A percentile compares a stretch with the other conserved stretches of the same genome.
phyloP scores from a whole-genome alignment of 2,329 filamentous ascomycete species.

The Apiospora koreana region DNA sequence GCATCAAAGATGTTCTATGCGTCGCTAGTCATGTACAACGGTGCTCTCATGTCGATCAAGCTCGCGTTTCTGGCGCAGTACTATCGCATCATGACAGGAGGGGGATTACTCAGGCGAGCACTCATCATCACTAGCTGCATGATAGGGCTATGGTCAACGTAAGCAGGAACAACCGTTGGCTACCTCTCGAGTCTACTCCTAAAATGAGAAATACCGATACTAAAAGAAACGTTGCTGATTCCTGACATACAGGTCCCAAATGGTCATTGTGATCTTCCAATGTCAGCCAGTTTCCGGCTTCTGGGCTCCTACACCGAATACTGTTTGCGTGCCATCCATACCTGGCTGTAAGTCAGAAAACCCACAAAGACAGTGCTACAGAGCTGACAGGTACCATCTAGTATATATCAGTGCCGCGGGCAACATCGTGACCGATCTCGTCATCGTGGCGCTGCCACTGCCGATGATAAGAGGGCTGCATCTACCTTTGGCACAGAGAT shows the following conservation, averaged over 20 bases:
- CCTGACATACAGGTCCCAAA: conserved; percentile 24
- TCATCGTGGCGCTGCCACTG: conserved; percentile 38
- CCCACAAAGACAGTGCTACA: neutral
- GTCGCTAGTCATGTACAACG: conserved; percentile 39
- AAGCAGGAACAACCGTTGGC: neutral
- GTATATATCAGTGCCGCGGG: conserved; percentile 35
- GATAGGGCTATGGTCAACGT: conserved; percentile 24
- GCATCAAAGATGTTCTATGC: conserved; percentile 37
- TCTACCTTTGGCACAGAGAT: conserved; percentile 34
- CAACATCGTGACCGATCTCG: conserved; percentile 39
- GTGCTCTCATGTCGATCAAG: conserved; percentile 36
- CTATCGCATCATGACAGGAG: conserved; percentile 36
- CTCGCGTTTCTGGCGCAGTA: conserved; percentile 40
- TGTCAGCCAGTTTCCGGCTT: conserved; percentile 37
- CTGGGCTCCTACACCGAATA: conserved; percentile 30
- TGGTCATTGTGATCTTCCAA: conserved; percentile 36
- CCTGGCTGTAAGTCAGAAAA: conserved; percentile 32
- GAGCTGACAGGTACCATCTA: neutral
- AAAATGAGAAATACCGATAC: conserved; percentile 14
- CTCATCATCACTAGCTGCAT: conserved; percentile 20
- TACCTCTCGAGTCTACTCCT: conserved; percentile 28
- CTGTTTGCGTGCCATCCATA: conserved; percentile 34
- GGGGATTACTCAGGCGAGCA: conserved; percentile 27
- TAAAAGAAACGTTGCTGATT: neutral
- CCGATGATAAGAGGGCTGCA: conserved; percentile 35